Percentiles rank a stretch among this genome's conserved stretches.
phyloP scores from a whole-genome alignment of 352 stramenopile genomes.

The Globisporangium sylvaticum region DNA sequence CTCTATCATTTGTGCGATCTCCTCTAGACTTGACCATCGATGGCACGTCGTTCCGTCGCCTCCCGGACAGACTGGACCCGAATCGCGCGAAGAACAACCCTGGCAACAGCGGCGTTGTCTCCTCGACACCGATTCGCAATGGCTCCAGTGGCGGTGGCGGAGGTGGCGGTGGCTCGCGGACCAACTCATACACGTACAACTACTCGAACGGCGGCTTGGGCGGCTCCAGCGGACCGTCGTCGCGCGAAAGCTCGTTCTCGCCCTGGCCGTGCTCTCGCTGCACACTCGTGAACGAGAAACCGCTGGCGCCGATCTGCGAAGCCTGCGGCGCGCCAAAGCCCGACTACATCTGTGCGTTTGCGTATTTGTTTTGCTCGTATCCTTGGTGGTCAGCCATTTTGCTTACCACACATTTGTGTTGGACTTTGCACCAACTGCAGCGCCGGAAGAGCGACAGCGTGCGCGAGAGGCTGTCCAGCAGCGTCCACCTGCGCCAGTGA shows the following conservation, averaged over 20 bases:
- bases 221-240: constrained; percentile 28
- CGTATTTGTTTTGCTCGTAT: background rate
- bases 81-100: constrained; percentile 23
- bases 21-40: constrained; percentile 74
- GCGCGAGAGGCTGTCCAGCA: constrained; percentile 40
- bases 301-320: constrained; percentile 65
- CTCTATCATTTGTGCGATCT: background rate
- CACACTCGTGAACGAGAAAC: constrained; percentile 80
- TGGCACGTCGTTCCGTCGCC: constrained; percentile 68
- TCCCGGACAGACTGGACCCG: constrained; percentile 60
- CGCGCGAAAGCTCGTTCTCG: constrained; percentile 51
- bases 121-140: constrained; percentile 25
- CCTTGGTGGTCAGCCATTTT: background rate
- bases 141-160: constrained; percentile 1
- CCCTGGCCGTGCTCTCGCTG: constrained; percentile 70
- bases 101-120: constrained; percentile 20
- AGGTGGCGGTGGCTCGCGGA: constrained; percentile 18
- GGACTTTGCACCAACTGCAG: constrained; percentile 16
- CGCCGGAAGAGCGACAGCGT: constrained; percentile 39
- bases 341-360: constrained; percentile 50
- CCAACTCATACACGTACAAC: constrained; percentile 43
- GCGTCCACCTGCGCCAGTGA: constrained; percentile 11
- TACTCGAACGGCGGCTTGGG: constrained; percentile 25
- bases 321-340: constrained; percentile 64
- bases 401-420: background rate